These are phyloP conservation scores for Blastobotrys indianensis DNA, from an alignment of 1,139 yeast species.

Conservation along the genomic window DNA sequence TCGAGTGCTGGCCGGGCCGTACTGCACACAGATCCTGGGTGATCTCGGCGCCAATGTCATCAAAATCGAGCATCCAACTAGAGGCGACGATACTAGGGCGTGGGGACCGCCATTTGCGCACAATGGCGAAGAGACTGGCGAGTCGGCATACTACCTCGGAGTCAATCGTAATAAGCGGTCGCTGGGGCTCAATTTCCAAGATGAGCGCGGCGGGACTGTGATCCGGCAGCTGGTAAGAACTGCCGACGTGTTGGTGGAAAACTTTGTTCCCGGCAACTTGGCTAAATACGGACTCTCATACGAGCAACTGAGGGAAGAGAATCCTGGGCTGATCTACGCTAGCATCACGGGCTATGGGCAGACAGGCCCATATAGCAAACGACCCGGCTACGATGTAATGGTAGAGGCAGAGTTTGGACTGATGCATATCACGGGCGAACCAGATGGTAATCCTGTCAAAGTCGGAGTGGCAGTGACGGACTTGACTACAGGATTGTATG, in stretches of 20 bases:
- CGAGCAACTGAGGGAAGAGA: constrained; percentile 25
- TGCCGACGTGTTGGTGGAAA: constrained; percentile 40
- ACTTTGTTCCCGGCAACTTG: constrained; percentile 38
- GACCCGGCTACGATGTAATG: constrained; percentile 43
- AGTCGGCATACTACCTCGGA: constrained; percentile 37
- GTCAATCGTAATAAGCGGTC: constrained; percentile 39
- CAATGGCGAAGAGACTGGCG: constrained; percentile 25
- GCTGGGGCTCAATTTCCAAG: constrained; percentile 36
- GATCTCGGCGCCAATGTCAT: constrained; percentile 41
- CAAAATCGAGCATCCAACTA: constrained; percentile 39
- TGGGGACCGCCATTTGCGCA: constrained; percentile 42
- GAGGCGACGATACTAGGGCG: constrained; percentile 42
- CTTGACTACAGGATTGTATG: constrained; percentile 39
- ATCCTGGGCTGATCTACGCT: constrained; percentile 35
- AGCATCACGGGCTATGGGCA: constrained; percentile 40
- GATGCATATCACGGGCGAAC: constrained; percentile 42
- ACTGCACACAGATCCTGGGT: constrained; percentile 38
- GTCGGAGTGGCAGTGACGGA: constrained; percentile 43
- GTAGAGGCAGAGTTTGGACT: constrained; percentile 43
- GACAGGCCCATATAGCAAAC: constrained; percentile 33
- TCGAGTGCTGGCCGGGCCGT: constrained; percentile 42
- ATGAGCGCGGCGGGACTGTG: constrained; percentile 32
- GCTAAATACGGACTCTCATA: constrained; percentile 36
- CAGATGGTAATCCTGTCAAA: constrained; percentile 39
- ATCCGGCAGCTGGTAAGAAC: constrained; percentile 28